Conservation (phyloP, 2,329 filamentous ascomycete genomes). For the Thermothelomyces thermophilus region DNA sequence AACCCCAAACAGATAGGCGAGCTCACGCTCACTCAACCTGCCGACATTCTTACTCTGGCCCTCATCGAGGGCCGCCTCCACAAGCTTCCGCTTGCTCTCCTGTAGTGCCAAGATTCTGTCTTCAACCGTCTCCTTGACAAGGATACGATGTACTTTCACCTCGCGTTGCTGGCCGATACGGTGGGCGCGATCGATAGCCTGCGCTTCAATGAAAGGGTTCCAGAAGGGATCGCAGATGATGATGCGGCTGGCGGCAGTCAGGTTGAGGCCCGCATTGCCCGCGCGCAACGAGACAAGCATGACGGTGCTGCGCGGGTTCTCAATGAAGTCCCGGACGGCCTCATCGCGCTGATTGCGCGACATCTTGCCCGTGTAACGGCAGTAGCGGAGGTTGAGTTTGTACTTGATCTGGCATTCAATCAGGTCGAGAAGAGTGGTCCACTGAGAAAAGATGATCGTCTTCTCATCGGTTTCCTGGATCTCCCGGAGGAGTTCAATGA, state of each 20-base stretch:
- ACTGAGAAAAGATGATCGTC: slow-evolving; percentile 76
- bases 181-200: slow-evolving; percentile 84
- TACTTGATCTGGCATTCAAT: slow-evolving; percentile 63
- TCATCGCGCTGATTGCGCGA: slow-evolving; percentile 57
- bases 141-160: slow-evolving; percentile 73
- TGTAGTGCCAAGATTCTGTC: slow-evolving; percentile 78
- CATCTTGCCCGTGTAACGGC: slow-evolving; percentile 75
- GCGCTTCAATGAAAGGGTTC: slow-evolving; percentile 90
- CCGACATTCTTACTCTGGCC: slow-evolving; percentile 59
- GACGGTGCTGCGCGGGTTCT: slow-evolving; percentile 53
- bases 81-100: slow-evolving; percentile 68
- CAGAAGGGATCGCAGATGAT: slow-evolving; percentile 91
- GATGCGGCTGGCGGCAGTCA: slow-evolving; percentile 75
- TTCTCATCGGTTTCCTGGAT: slow-evolving; percentile 55
- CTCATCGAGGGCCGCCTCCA: slow-evolving; percentile 75
- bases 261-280: slow-evolving; percentile 79
- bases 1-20: slow-evolving; percentile 60
- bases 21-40: slow-evolving; percentile 58
- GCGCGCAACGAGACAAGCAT: slow-evolving; percentile 76
- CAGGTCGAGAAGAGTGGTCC: slow-evolving; percentile 71
- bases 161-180: slow-evolving; percentile 72
- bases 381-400: slow-evolving; percentile 47
- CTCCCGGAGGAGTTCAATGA: slow-evolving; percentile 54
- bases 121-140: slow-evolving; percentile 74
- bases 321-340: slow-evolving; percentile 59